Percentiles rank a stretch among this genome's conserved stretches.
These are phyloP conservation scores for Stephania yunnanensis DNA, from an alignment of 164 flowering plant species.

Conservation along the genomic window DNA sequence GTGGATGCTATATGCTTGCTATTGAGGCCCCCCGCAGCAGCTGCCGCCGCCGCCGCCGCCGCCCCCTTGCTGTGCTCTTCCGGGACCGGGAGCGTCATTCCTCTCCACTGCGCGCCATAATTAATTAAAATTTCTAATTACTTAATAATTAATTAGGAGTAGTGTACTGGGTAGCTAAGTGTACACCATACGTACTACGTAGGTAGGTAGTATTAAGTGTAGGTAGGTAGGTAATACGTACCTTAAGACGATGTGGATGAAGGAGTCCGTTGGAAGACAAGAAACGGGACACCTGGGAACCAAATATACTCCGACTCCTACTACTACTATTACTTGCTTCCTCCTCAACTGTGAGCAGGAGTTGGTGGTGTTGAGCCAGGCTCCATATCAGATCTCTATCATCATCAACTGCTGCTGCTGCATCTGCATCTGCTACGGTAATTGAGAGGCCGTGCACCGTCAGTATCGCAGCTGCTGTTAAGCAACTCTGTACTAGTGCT, in stretches of 20 bases:
- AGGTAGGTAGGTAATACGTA: constrained; percentile 11
- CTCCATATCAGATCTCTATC: constrained; percentile 46
- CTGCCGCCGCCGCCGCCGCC: constrained; percentile 56
- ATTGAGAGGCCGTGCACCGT: constrained; percentile 28
- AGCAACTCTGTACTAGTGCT: constrained; percentile 61
- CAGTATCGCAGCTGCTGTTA: constrained; percentile 56
- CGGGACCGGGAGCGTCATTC: constrained; percentile 50
- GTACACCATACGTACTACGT: background rate
- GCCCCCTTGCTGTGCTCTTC: constrained; percentile 79
- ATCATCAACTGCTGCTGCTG: constrained; percentile 63
- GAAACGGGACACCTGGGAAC: constrained; percentile 79
- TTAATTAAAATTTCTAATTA: background rate
- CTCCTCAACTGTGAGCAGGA: constrained; percentile 75
- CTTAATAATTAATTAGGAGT: background rate
- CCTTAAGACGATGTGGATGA: constrained; percentile 74
- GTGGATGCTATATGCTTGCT: constrained; percentile 70
- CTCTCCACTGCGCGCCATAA: constrained; percentile 22
- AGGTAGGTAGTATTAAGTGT: too few species aligned
- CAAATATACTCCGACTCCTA: constrained; percentile 69
- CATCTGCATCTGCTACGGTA: constrained; percentile 88
- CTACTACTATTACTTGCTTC: constrained; percentile 31
- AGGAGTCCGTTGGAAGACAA: constrained; percentile 55
- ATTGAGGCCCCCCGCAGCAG: constrained; percentile 77
- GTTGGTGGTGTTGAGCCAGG: constrained; percentile 67
- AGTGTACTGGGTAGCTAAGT: background rate